Base-by-base conservation (phyloP, 148 eudicot species). In the Mesembryanthemum crystallinum region DNA sequence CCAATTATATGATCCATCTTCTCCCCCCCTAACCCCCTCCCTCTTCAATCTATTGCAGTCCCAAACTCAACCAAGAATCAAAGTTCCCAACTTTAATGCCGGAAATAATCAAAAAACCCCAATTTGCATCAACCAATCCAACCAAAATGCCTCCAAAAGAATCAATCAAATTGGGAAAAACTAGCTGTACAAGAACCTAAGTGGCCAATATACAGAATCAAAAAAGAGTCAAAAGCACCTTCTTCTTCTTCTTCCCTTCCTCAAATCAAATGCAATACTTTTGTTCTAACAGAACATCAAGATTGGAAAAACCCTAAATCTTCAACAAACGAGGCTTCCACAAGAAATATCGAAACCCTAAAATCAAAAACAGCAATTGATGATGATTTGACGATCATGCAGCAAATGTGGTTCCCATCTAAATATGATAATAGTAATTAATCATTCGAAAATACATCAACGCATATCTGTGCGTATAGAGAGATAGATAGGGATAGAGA, bases 1-100 rank as follows among this genome's bases (percentile, higher is more conserved):
- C 91, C 94, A 79, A 92, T 72, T 68, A 92, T 75, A 67, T 74
- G 92, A 87, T 90, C 97, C 97, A 92, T 92, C 71, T 72, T 87
- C 64, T 24, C 39, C 70, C 54, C 28, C 18, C 33, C 18, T 60
- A 25, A 32, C 29, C 57, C 23, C 28, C 32, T 21, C 67, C 76
- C 76, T 62, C 76, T 76, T 61, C 73, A 69, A 71, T 64, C 59
- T 49, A 27, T 54, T 69, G 33, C 28, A 54, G 35, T 58, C 51
- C 29, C 64, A 47, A 37, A 64, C 68, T 76, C 60, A 76, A 32
- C 62, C 47, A 74, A 77, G 12, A 57, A 72, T 73, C 76, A 75
- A 67, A 65, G 32, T 75, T 17, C 29, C 24, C 62, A 65, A n/a
- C 74, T 61, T 52, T 57, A n/a, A 68, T 51, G 4, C 73, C 75